Conservation (phyloP, 768 basidiomycete genomes). For the Boletus sp. region DNA sequence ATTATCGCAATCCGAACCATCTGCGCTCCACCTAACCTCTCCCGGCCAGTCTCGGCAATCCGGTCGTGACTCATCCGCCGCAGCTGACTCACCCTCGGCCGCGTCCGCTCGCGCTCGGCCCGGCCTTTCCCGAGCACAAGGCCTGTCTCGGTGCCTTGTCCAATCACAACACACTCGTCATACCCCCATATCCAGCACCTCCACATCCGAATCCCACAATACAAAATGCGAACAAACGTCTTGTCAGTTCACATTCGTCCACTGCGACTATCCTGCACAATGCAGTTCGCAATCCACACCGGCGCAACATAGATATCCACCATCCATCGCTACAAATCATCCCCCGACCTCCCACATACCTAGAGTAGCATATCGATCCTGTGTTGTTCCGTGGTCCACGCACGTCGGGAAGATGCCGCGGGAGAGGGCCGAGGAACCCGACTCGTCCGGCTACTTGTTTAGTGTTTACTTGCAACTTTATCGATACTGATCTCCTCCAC, state of each 20-base stretch:
- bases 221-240: neutral
- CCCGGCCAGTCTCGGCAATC: neutral
- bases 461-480: neutral
- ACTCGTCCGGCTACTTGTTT: constrained; percentile 7
- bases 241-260: neutral
- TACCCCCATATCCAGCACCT: too few species aligned
- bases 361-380: neutral
- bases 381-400: constrained; percentile 13
- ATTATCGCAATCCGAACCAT: constrained; percentile 32
- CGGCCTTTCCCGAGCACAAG: constrained; percentile 3
- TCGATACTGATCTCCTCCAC: neutral
- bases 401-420: neutral
- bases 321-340: constrained; percentile 12
- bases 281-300: neutral
- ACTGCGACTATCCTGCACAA: neutral
- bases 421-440: neutral
- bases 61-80: neutral
- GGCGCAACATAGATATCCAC: neutral
- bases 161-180: neutral
- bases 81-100: constrained; percentile 16
- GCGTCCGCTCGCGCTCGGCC: constrained; percentile 3
- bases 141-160: constrained; percentile 19
- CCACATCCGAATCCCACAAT: neutral
- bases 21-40: neutral
- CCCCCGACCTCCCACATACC: constrained; percentile 8